Percentiles rank a stretch among this genome's conserved stretches.
Conservation (phyloP, 2,329 filamentous ascomycete species). For the Trichophyton verrucosum region DNA sequence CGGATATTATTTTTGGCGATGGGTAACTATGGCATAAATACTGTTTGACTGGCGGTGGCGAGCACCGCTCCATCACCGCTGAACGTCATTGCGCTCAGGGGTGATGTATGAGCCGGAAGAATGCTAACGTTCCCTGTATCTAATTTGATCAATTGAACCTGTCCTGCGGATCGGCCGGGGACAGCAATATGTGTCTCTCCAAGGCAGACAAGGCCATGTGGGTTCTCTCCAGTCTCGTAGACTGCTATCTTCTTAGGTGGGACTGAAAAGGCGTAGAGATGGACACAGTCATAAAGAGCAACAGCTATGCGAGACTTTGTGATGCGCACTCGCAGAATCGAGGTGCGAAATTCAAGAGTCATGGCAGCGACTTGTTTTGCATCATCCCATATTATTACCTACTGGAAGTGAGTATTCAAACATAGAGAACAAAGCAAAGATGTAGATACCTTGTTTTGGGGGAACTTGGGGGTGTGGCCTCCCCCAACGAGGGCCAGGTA, state of each 20-base stretch:
- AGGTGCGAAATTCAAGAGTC: constrained; percentile 64
- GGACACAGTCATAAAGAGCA: constrained; percentile 67
- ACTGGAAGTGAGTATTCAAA: not conserved
- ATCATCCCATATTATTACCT: constrained; percentile 84
- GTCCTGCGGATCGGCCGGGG: constrained; percentile 73
- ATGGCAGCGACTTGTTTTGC: constrained; percentile 62
- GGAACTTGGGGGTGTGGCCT: constrained; percentile 71
- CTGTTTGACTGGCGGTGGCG: constrained; percentile 78
- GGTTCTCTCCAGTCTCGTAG: constrained; percentile 80
- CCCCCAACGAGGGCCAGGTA: constrained; percentile 84
- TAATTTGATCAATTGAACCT: constrained; percentile 77
- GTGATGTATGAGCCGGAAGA: constrained; percentile 74
- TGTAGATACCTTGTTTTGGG: constrained; percentile 60
- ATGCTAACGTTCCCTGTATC: constrained; percentile 75
- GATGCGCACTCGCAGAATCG: constrained; percentile 67
- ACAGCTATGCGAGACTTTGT: constrained; percentile 66
- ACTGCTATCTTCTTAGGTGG: constrained; percentile 57
- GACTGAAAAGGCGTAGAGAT: constrained; percentile 66
- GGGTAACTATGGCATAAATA: constrained; percentile 21
- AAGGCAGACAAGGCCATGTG: constrained; percentile 65
- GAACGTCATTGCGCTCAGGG: constrained; percentile 65
- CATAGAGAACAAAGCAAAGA: not conserved
- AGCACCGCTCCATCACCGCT: constrained; percentile 69
- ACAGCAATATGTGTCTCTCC: constrained; percentile 64
- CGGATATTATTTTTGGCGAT: not conserved